Evolutionary conservation across 2,329 filamentous ascomycete species (phyloP).

Genomic region (Hymenoscyphus infarciens): DNA sequence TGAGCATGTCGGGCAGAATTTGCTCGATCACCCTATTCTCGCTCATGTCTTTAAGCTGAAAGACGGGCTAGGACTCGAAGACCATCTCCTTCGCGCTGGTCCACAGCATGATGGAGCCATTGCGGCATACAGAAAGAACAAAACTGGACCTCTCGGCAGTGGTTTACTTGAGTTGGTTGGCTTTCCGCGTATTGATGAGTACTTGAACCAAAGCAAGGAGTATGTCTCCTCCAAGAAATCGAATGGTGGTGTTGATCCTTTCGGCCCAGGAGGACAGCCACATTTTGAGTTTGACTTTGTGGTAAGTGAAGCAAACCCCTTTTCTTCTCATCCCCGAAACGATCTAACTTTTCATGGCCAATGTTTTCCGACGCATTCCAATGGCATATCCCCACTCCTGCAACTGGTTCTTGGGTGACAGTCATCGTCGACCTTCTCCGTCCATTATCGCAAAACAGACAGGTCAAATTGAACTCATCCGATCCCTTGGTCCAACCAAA

Average conservation of each 20-base stretch:
- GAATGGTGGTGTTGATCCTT: constrained; percentile 47
- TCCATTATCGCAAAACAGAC: constrained; percentile 42
- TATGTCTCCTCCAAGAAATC: constrained; percentile 44
- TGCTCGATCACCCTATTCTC: constrained; percentile 40
- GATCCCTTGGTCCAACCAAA: constrained; percentile 57
- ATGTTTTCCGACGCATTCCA: constrained; percentile 52
- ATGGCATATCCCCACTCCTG: constrained; percentile 44
- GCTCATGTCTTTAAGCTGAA: constrained; percentile 41
- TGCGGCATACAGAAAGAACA: constrained; percentile 39
- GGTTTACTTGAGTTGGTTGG: constrained; percentile 49
- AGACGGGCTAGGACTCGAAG: constrained; percentile 40
- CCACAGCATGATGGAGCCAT: constrained; percentile 38
- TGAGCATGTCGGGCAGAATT: constrained; percentile 34
- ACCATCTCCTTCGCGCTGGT: constrained; percentile 38
- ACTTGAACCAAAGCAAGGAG: constrained; percentile 45
- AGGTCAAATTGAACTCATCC: constrained; percentile 41
- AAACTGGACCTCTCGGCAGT: constrained; percentile 41
- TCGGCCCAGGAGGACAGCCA: constrained; percentile 53
- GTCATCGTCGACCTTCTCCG: constrained; percentile 52
- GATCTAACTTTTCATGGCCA: constrained; percentile 24
- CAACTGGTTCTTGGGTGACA: constrained; percentile 49
- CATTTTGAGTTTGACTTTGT: constrained; percentile 63
- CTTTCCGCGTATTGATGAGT: constrained; percentile 55
- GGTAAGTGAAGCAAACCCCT: constrained; percentile 8
- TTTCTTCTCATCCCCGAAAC: too few relatives aligned